Base-by-base conservation (phyloP, 495 filamentous ascomycete genomes). In the Parathielavia appendiculata region DNA sequence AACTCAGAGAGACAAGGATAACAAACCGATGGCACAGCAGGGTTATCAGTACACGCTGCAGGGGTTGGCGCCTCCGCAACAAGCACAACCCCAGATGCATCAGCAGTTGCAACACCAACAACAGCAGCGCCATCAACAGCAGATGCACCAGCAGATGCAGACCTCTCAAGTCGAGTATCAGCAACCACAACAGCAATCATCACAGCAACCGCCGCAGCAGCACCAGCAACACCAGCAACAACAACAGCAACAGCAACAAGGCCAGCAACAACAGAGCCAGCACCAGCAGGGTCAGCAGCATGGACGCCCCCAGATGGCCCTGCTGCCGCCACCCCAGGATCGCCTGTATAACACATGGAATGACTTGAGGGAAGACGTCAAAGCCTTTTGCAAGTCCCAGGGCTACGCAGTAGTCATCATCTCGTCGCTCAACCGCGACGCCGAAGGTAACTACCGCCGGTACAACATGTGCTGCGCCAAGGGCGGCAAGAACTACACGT, bases 381-480 rank as follows among this genome's bases (percentile, higher is more conserved):
- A 66, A 50, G 12, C 59, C 40, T 71, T 71, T 45, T 62, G 67
- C 41, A 64, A 63, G 13, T 66, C 66, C 3, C 69, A 71, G 22
- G 69, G 69, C 58, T 71, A 71, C 46, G 69, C 69, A 44, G 48
- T 66, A 10, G 66, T 69, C 40, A 71, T 70, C 40, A 59, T 65
- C 3, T 71, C 69, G 0, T 70, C 67, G 0, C 58, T 71, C 26
- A 71, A 71, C 66, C 69, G 69, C 13, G 65, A 68, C 54, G 16
- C 62, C 1, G 63, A 66, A 16, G 69, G 69, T 36, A 57, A 66
- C 40, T 71, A 71, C 63, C 65, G 69, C 12, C 65, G 69, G 10
- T 71, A 71, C 62, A 71, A 71, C 62, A 62, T 71, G 20, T 66
- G 61, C 66, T 71, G 69, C 61, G 62, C 63, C 60, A 71, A 71